Base-by-base conservation (phyloP, 768 basidiomycete species). In the Lactifluus rugatus region DNA sequence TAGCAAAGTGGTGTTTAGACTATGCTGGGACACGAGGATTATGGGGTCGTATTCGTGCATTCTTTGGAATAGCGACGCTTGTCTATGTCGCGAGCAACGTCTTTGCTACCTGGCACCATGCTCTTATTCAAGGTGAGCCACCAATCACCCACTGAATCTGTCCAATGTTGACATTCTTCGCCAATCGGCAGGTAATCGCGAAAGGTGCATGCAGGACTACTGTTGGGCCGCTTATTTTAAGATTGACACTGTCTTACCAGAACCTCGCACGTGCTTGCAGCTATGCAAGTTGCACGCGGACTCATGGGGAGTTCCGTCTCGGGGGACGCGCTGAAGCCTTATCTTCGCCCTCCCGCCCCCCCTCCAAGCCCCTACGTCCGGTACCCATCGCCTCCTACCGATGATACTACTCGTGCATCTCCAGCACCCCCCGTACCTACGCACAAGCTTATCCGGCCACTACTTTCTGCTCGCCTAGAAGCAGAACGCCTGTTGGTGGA, bases 71-170 rank as follows among this genome's bases (percentile, higher is more conserved):
- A 14, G 46, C 58, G 4, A 52, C 47, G 6, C 32, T 67, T 10
- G 60, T 65, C 26, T 65, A 66, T 16, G 53, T 62, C 4, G 67
- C 70, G 10, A 67, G 73, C 6, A 70, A 69, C 61, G 44, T 74
- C 17, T 65, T 80, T 9, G 69, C 74, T 17, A 71, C 70, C 48
- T 81, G 78, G 77, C 79, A 81, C 62, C 73, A 71, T 37, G 52
- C 69, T 28, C 69, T 81, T 42, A 70, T 77, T 14, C 66, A 66
- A 62, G 66, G 76, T 75, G 51, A 61, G 67, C 68, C 46, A 5
- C 32, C 44, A 14, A 44, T 46, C 6, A 42, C 17, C 21, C 16
- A 46, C 10, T 31, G 19, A 21, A 10, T 14, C 32, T 39, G 23
- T n/a, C 13, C 11, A 41, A 19, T 44, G 31, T 23, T 37, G 25